Evolutionary conservation across 306 rosid species (phyloP).

Genomic region (Acacia confusa): DNA sequence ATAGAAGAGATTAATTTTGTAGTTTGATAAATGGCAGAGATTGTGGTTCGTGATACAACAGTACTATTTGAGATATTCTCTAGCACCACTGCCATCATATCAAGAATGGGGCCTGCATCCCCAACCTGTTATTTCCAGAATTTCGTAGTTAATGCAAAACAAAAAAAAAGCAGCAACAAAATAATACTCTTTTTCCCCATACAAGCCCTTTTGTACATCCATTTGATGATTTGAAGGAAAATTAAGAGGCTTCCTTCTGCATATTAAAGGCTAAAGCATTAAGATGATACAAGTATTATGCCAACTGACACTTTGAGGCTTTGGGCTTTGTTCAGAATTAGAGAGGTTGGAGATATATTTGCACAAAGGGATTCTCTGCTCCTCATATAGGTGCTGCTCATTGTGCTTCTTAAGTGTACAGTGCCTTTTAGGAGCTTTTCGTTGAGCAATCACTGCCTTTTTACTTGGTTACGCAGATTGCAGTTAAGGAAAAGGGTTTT

Average conservation of each 20-base stretch:
- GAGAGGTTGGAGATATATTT: background rate
- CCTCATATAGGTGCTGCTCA: background rate
- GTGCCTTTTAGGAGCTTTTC: background rate
- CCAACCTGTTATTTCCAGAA: constrained; percentile 68
- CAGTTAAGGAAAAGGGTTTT: background rate
- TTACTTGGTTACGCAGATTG: no score
- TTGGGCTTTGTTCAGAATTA: background rate
- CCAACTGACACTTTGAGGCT: background rate
- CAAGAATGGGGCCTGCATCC: constrained; percentile 91
- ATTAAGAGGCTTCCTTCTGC: background rate
- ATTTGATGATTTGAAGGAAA: background rate
- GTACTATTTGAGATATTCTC: constrained; percentile 66
- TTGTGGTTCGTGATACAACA: constrained; percentile 70
- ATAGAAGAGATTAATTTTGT: constrained; percentile 69
- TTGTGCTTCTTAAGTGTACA: background rate
- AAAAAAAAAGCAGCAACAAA: constrained; percentile 24
- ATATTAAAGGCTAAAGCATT: background rate
- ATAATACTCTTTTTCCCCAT: background rate
- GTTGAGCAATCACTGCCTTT: background rate
- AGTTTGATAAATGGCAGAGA: constrained; percentile 78
- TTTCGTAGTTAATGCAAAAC: constrained; percentile 21
- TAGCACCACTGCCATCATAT: constrained; percentile 82
- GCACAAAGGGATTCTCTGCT: background rate
- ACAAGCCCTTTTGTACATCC: background rate
- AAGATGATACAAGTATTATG: background rate